These are phyloP conservation scores for Elsinoe ampelina DNA, from an alignment of 2,329 filamentous ascomycete genomes.

Conservation along the genomic window DNA sequence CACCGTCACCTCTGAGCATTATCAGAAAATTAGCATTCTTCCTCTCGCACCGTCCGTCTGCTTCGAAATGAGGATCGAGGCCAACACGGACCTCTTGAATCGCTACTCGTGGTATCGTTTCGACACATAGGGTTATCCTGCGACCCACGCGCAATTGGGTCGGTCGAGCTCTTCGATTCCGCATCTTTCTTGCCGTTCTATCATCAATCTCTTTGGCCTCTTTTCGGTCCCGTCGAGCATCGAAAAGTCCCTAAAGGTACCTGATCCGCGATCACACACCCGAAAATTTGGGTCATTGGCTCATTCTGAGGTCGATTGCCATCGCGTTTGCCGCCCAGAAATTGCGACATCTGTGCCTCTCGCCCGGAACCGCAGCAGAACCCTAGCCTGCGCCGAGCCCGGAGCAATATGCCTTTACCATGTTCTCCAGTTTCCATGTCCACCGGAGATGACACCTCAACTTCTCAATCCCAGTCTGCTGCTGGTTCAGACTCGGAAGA, in stretches of 20 bases:
- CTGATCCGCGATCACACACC: constrained; percentile 12
- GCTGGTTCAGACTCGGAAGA: constrained; percentile 23
- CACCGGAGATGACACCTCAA: constrained; percentile 20
- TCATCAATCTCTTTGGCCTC: not conserved
- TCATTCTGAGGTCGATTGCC: constrained; percentile 1
- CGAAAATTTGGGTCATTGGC: constrained; percentile 13
- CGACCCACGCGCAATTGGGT: constrained; percentile 10
- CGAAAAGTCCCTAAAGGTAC: not conserved
- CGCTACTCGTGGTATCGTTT: constrained; percentile 22
- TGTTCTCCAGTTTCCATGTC: constrained; percentile 28
- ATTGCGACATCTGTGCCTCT: constrained; percentile 9
- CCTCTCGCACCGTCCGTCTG: not conserved
- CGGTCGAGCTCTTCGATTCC: constrained; percentile 14
- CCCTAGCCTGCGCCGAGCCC: not conserved
- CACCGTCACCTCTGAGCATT: not conserved
- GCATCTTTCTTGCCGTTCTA: not conserved
- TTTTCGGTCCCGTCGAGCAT: not conserved
- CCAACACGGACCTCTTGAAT: constrained; percentile 10
- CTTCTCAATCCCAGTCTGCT: constrained; percentile 19
- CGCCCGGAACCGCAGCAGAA: constrained; percentile 9
- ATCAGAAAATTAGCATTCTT: not conserved
- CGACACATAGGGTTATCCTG: constrained; percentile 17
- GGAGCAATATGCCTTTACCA: constrained; percentile 21
- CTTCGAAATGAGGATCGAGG: constrained; percentile 13
- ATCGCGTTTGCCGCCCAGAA: constrained; percentile 9